These are phyloP conservation scores for Aplosporella prunicola DNA, from an alignment of 2,329 filamentous ascomycete genomes.

Conservation along the genomic window DNA sequence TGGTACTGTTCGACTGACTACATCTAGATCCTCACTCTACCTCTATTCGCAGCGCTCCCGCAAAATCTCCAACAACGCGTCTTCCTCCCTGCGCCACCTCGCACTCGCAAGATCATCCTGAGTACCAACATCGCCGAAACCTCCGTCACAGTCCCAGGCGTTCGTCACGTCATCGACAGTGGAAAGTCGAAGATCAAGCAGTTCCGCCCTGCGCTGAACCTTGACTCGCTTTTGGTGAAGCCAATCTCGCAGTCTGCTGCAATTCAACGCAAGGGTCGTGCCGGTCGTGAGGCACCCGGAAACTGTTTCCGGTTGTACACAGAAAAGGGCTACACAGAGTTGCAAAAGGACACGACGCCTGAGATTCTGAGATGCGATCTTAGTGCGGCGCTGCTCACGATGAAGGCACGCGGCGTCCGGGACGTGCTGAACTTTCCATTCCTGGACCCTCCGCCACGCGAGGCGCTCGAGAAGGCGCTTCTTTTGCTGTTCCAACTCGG, in stretches of 20 bases:
- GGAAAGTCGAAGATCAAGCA: constrained; percentile 94
- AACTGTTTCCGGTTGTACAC: constrained; percentile 89
- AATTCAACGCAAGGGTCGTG: constrained; percentile 82
- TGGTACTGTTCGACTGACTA: constrained; percentile 13
- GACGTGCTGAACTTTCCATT: constrained; percentile 77
- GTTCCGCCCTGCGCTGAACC: constrained; percentile 71
- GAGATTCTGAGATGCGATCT: constrained; percentile 90
- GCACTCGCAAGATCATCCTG: constrained; percentile 82
- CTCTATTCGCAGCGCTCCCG: constrained; percentile 82
- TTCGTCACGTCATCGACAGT: constrained; percentile 83
- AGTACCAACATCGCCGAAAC: constrained; percentile 99
- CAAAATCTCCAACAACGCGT: constrained; percentile 79
- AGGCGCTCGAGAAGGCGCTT: constrained; percentile 72
- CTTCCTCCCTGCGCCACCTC: constrained; percentile 63
- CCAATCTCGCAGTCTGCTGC: constrained; percentile 90
- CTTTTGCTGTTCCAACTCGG: constrained; percentile 70
- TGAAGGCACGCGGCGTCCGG: constrained; percentile 83
- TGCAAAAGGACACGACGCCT: constrained; percentile 68
- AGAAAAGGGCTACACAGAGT: constrained; percentile 57
- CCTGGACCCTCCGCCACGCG: constrained; percentile 68
- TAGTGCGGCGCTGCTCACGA: constrained; percentile 74
- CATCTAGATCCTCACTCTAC: constrained; percentile 53
- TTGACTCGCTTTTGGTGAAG: constrained; percentile 84
- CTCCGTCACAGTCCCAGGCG: constrained; percentile 88
- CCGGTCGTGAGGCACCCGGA: constrained; percentile 82